Evolutionary conservation across 139 green algal genomes (phyloP).

Genomic region (Tetradesmus lagerheimii): DNA sequence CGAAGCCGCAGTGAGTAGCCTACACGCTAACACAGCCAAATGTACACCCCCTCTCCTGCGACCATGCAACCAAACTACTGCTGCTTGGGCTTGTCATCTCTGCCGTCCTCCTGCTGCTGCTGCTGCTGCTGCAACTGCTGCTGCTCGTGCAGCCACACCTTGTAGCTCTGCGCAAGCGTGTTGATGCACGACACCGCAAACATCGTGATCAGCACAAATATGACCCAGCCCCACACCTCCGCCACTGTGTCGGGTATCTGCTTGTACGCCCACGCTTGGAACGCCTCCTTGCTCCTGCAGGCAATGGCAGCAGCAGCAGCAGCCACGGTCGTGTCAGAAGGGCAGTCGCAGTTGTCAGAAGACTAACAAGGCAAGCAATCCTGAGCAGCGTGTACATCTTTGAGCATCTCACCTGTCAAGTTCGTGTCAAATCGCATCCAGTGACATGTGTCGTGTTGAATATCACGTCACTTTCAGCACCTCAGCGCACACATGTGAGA

Average conservation of each 20-base stretch:
- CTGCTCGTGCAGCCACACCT: conserved; percentile 37
- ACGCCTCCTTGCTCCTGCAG: conserved; percentile 31
- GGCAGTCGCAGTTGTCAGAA: too few species aligned
- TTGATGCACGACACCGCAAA: conserved; percentile 65
- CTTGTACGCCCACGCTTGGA: conserved; percentile 40
- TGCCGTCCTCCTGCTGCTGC: background rate
- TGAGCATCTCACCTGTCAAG: too few species aligned
- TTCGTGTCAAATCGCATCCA: too few species aligned
- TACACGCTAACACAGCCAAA: background rate
- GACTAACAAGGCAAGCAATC: too few species aligned
- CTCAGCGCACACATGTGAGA: too few species aligned
- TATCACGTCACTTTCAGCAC: too few species aligned
- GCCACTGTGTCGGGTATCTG: conserved; percentile 63
- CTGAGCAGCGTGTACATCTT: too few species aligned
- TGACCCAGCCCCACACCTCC: conserved; percentile 60
- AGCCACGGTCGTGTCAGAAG: background rate
- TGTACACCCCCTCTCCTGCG: background rate
- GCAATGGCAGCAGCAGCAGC: conserved; percentile 10
- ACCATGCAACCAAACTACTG: background rate
- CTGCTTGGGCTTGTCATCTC: background rate
- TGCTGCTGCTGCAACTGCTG: conserved; percentile 18
- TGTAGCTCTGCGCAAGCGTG: conserved; percentile 60
- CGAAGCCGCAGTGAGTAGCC: too few species aligned
- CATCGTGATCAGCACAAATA: conserved; percentile 58
- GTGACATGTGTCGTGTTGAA: too few species aligned